A percentile compares a stretch with the other conserved stretches of the same genome.
Evolutionary conservation across 345 rosid genomes (phyloP).

Genomic region (Aegle marmelos): DNA sequence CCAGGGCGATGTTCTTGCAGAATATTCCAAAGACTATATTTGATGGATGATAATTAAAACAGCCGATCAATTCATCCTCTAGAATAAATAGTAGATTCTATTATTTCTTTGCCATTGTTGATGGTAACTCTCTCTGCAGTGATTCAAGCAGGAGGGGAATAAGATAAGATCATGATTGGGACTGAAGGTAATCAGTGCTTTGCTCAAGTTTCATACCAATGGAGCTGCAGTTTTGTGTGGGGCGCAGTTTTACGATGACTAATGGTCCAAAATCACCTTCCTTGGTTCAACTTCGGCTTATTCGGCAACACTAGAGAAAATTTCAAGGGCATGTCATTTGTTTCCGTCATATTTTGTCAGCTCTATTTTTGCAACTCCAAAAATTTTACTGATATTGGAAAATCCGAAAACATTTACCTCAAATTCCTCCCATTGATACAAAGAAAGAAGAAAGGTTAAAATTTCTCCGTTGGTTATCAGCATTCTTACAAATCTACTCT

Average conservation of each 20-base stretch:
- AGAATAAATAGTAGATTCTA: not conserved
- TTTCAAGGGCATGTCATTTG: not conserved
- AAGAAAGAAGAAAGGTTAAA: not conserved
- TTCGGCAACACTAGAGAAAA: not conserved
- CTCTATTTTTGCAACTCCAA: not conserved
- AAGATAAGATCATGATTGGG: not conserved
- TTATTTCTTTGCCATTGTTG: not conserved
- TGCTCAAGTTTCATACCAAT: not conserved
- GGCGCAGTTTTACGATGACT: not conserved
- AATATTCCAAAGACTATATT: conserved; percentile 40
- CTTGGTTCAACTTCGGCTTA: not conserved
- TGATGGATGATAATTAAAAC: conserved; percentile 15
- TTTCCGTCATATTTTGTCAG: not conserved
- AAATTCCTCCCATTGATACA: not conserved
- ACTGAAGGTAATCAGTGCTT: not conserved
- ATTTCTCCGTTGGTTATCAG: not conserved
- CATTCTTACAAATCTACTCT: too few relatives aligned
- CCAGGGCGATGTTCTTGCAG: conserved; percentile 61
- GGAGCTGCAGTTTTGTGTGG: not conserved
- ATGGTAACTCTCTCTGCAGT: not conserved
- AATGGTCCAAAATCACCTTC: not conserved
- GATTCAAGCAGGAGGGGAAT: conserved; percentile 2
- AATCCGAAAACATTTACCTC: not conserved
- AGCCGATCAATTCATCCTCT: not conserved
- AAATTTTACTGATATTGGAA: not conserved